Evolutionary conservation across 139 green algal genomes (phyloP).

Genomic region (Astrephomene gubernaculifera): DNA sequence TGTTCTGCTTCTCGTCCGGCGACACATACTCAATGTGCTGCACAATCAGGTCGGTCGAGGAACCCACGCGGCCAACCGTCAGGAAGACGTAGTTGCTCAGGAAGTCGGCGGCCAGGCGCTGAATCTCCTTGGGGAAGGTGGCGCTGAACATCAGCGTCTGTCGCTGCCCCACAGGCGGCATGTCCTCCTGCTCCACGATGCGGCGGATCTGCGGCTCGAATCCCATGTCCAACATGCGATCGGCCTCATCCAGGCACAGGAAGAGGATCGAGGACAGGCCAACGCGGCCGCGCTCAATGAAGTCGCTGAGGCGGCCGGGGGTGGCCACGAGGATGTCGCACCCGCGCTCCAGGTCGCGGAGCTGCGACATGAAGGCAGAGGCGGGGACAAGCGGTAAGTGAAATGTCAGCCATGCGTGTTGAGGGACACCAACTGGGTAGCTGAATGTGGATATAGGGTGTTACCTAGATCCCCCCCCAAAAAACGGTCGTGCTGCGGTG

Average conservation of each 20-base stretch:
- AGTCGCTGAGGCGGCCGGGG: constrained; percentile 91
- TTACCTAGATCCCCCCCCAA: too few species aligned
- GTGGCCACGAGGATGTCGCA: constrained; percentile 98
- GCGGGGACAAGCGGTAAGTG: neutral
- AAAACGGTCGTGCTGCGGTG: too few species aligned
- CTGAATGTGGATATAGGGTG: too few species aligned
- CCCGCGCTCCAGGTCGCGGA: constrained; percentile 93
- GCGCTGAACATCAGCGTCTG: constrained; percentile 98
- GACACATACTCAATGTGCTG: constrained; percentile 91
- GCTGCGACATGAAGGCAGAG: constrained; percentile 60
- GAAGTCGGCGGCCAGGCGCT: constrained; percentile 95
- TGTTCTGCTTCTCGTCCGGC: constrained; percentile 87
- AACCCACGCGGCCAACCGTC: constrained; percentile 95
- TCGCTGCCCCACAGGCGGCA: constrained; percentile 86
- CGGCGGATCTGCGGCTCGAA: constrained; percentile 96
- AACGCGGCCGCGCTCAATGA: constrained; percentile 93
- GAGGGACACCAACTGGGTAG: too few species aligned
- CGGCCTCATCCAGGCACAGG: constrained; percentile 96
- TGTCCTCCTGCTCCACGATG: constrained; percentile 91
- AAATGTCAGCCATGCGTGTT: too few species aligned
- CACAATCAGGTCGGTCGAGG: constrained; percentile 95
- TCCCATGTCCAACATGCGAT: constrained; percentile 99
- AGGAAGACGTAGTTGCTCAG: constrained; percentile 99
- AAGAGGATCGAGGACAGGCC: constrained; percentile 75
- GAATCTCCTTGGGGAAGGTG: constrained; percentile 96